Conservation (phyloP, 78 protist species). For the Emiliania huxleyi region DNA sequence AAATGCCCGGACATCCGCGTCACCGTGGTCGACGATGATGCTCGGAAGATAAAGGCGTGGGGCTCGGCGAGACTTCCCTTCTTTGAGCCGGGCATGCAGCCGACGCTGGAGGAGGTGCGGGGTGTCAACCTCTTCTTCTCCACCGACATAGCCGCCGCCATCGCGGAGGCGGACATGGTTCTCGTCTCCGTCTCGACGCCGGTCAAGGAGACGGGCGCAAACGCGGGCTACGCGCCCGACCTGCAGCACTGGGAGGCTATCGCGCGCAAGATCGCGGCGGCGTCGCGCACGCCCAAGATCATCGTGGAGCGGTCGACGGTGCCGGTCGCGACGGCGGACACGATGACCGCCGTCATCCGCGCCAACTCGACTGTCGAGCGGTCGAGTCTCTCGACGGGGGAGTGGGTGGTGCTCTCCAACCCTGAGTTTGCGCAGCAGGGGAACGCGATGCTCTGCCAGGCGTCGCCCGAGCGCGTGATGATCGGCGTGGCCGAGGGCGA, state of each 20-base stretch:
- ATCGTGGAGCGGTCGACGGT: slow-evolving; percentile 90
- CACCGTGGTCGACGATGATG: slow-evolving; percentile 35
- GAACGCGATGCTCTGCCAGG: slow-evolving; percentile 82
- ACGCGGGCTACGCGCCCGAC: neutral
- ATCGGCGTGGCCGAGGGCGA: too few species aligned
- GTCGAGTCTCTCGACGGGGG: too few species aligned
- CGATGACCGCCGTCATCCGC: too few species aligned
- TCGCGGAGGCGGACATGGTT: slow-evolving; percentile 76
- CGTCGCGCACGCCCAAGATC: slow-evolving; percentile 53
- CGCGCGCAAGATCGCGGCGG: too few species aligned
- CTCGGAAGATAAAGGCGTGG: neutral
- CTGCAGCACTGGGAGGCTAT: too few species aligned
- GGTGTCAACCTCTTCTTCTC: slow-evolving; percentile 81
- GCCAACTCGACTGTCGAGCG: too few species aligned
- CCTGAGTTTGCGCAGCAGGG: slow-evolving; percentile 96
- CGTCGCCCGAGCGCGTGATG: too few species aligned
- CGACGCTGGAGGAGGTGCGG: slow-evolving; percentile 34
- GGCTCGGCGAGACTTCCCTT: slow-evolving; percentile 73
- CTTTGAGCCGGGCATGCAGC: slow-evolving; percentile 92
- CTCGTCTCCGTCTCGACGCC: slow-evolving; percentile 94
- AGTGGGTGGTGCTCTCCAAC: slow-evolving; percentile 84
- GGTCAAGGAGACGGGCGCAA: slow-evolving; percentile 31
- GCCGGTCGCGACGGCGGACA: slow-evolving; percentile 75
- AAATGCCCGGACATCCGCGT: slow-evolving; percentile 66
- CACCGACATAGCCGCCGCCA: slow-evolving; percentile 63